These are phyloP conservation scores for Salix brachista DNA, from an alignment of 345 rosid species.

Conservation along the genomic window DNA sequence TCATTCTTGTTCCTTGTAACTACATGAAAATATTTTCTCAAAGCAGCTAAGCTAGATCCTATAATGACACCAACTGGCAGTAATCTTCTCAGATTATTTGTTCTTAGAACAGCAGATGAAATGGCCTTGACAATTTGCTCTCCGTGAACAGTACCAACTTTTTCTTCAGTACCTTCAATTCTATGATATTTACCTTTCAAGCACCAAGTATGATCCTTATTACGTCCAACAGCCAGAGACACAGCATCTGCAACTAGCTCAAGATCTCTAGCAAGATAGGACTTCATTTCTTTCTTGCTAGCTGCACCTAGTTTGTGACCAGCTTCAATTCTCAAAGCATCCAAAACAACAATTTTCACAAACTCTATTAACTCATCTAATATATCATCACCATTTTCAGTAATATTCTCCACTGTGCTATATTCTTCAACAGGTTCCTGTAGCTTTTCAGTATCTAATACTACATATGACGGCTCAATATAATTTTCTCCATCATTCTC, in stretches of 20 bases:
- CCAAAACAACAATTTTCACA: slow-evolving; percentile 54
- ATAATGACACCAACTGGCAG: slow-evolving; percentile 77
- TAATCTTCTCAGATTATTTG: slow-evolving; percentile 59
- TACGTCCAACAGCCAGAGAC: slow-evolving; percentile 45
- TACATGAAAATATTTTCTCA: slow-evolving; percentile 64
- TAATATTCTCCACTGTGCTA: slow-evolving; percentile 21
- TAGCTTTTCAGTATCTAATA: slow-evolving; percentile 51
- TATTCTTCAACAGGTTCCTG: slow-evolving; percentile 37
- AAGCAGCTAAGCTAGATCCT: slow-evolving; percentile 88
- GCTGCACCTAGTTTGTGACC: slow-evolving; percentile 56
- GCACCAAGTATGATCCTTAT: slow-evolving; percentile 32
- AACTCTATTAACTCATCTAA: slow-evolving; percentile 48
- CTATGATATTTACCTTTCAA: slow-evolving; percentile 30
- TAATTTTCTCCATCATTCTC: slow-evolving; percentile 31
- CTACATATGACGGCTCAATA: slow-evolving; percentile 66
- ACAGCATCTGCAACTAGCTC: slow-evolving; percentile 66
- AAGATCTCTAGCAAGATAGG: slow-evolving; percentile 56
- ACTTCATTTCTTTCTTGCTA: slow-evolving; percentile 51
- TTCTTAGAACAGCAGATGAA: slow-evolving; percentile 61
- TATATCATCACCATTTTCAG: slow-evolving; percentile 27
- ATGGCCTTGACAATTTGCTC: slow-evolving; percentile 55
- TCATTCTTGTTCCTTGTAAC: slow-evolving; percentile 32
- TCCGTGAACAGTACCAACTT: slow-evolving; percentile 56
- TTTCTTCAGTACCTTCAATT: slow-evolving; percentile 30
- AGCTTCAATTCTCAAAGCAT: slow-evolving; percentile 70